A percentile compares a stretch with the other conserved stretches of the same genome.
Conservation (phyloP, 352 stramenopile species). For the Pythium sp. region DNA sequence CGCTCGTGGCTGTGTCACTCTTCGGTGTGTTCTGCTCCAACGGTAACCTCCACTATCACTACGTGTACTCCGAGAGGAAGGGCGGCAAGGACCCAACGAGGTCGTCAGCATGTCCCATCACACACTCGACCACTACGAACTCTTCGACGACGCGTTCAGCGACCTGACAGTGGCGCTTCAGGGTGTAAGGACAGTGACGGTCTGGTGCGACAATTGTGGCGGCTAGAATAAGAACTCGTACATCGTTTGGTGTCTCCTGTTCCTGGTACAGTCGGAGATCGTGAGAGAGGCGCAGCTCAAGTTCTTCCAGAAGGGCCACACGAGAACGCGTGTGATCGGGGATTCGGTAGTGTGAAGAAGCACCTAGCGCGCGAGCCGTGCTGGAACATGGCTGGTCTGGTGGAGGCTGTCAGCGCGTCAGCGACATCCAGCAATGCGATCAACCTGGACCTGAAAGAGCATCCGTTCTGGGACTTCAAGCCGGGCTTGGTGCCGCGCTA, state of each 20-base stretch:
- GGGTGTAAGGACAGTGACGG: not conserved
- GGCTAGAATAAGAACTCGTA: constrained; percentile 2
- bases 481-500: too few relatives aligned
- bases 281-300: not conserved
- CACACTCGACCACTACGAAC: not conserved
- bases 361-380: too few relatives aligned
- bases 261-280: not conserved
- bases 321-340: constrained; percentile 6
- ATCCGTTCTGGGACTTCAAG: too few relatives aligned
- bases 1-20: not conserved
- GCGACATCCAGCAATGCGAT: too few relatives aligned
- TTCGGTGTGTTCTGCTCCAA: not conserved
- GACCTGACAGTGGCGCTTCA: too few relatives aligned
- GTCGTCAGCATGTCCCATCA: not conserved
- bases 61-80: constrained; percentile 4
- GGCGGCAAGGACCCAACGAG: not conserved
- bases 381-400: too few relatives aligned
- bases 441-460: too few relatives aligned
- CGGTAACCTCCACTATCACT: not conserved
- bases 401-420: too few relatives aligned
- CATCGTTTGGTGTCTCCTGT: constrained; percentile 1
- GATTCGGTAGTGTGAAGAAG: too few relatives aligned
- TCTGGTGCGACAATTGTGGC: constrained; percentile 1
- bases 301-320: not conserved
- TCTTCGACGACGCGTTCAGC: not conserved